Evolutionary conservation across 495 filamentous ascomycete species (phyloP).

Genomic region (Amniculicola lignicola): DNA sequence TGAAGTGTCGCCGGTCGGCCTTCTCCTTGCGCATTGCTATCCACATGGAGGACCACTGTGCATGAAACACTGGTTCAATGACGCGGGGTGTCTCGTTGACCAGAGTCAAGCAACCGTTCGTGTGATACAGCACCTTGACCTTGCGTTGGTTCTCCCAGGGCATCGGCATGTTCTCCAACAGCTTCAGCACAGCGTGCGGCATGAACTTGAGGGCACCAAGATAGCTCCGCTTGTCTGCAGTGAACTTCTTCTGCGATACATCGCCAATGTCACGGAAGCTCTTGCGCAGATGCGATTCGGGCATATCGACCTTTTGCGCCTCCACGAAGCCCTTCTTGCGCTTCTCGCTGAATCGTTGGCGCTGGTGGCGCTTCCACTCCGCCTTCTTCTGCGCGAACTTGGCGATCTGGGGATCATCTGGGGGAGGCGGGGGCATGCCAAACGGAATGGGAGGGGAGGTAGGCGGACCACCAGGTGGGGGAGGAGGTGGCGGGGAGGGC

Average conservation of each 20-base stretch:
- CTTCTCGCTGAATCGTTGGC: constrained; percentile 94
- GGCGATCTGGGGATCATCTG: constrained; percentile 77
- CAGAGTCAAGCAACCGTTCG: constrained; percentile 94
- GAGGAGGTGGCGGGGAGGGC: constrained; percentile 55
- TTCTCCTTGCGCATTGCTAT: constrained; percentile 97
- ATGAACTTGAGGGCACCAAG: constrained; percentile 98
- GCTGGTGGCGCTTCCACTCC: constrained; percentile 92
- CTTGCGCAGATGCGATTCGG: constrained; percentile 95
- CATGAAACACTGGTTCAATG: constrained; percentile 97
- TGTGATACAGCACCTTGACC: constrained; percentile 97
- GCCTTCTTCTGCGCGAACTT: constrained; percentile 99
- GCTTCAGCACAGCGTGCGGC: constrained; percentile 98
- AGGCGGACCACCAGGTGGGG: constrained; percentile 70
- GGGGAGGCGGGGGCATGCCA: constrained; percentile 80
- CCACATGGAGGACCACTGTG: constrained; percentile 99
- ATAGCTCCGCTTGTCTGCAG: constrained; percentile 97
- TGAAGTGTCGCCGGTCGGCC: constrained; percentile 93
- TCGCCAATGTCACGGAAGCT: constrained; percentile 98
- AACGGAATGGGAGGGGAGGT: constrained; percentile 75
- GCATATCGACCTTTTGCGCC: constrained; percentile 98
- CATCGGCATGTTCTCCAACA: constrained; percentile 99
- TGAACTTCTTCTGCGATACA: constrained; percentile 99
- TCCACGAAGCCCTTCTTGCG: constrained; percentile 94
- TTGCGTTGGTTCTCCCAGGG: constrained; percentile 96
- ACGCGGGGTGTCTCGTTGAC: constrained; percentile 97